A percentile compares a stretch with the other conserved stretches of the same genome.
Evolutionary conservation across 257 asterid species (phyloP).

Genomic region (Nicotiana tomentosiformis): DNA sequence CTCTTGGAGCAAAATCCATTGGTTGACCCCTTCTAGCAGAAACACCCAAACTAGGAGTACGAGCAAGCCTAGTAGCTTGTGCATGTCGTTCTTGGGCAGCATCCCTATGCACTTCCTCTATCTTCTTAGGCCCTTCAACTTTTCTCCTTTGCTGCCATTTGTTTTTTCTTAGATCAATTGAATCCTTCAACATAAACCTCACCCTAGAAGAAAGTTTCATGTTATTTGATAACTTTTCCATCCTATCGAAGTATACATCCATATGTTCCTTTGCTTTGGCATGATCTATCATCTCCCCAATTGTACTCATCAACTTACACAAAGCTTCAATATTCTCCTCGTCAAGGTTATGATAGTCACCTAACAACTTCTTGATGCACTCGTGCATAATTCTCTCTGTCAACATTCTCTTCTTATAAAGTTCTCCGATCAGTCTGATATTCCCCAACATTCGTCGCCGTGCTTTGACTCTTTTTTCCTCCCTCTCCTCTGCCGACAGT

Average conservation of each 20-base stretch:
- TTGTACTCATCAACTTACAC: slow-evolving; percentile 97
- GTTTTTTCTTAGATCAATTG: slow-evolving; percentile 87
- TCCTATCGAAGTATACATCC: slow-evolving; percentile 62
- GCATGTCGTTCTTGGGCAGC: slow-evolving; percentile 96
- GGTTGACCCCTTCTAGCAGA: slow-evolving; percentile 64
- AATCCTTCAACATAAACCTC: slow-evolving; percentile 86
- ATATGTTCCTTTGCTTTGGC: slow-evolving; percentile 66
- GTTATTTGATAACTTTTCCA: slow-evolving; percentile 64
- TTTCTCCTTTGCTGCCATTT: slow-evolving; percentile 98
- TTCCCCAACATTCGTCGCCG: slow-evolving; percentile 90
- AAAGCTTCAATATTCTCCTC: slow-evolving; percentile 90
- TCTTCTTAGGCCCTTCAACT: slow-evolving; percentile 96
- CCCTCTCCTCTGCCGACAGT: slow-evolving; percentile 79
- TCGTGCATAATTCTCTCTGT: slow-evolving; percentile 95
- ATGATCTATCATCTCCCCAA: slow-evolving; percentile 92
- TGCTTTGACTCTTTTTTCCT: slow-evolving; percentile 62
- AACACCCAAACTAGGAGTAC: slow-evolving; percentile 55
- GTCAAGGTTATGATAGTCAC: slow-evolving; percentile 69
- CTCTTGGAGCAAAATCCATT: slow-evolving; percentile 63
- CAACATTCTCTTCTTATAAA: slow-evolving; percentile 91
- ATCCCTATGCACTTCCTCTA: slow-evolving; percentile 90
- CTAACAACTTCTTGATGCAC: slow-evolving; percentile 75
- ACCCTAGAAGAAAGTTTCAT: slow-evolving; percentile 83
- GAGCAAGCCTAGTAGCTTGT: slow-evolving; percentile 61
- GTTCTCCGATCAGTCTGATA: slow-evolving; percentile 87